These are phyloP conservation scores for Euphorbia lathyris DNA, from an alignment of 345 rosid genomes.

Conservation along the genomic window DNA sequence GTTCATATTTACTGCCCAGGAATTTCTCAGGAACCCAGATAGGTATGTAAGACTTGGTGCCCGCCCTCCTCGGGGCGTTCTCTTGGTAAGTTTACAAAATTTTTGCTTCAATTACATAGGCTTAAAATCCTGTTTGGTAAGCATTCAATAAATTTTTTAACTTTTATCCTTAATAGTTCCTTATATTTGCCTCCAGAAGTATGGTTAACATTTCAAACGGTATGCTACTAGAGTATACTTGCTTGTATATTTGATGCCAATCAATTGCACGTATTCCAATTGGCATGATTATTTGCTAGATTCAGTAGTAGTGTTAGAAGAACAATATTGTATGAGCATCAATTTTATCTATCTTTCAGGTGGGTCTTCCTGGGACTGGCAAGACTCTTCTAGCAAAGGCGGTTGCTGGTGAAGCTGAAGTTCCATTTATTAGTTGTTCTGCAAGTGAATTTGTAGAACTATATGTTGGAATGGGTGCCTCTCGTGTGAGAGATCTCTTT, in stretches of 20 bases:
- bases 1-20: constrained; percentile 46
- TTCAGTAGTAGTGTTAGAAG: constrained; percentile 1
- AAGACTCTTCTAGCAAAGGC: constrained; percentile 97
- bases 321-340: constrained; percentile 5
- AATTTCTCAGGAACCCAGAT: constrained; percentile 93
- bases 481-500: constrained; percentile 95
- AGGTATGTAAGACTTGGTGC: constrained; percentile 81
- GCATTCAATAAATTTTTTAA: background rate
- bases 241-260: background rate
- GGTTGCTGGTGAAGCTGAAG: constrained; percentile 96
- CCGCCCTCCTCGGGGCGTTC: constrained; percentile 97
- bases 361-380: constrained; percentile 98
- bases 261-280: background rate
- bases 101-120: background rate
- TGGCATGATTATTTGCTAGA: constrained; percentile 12
- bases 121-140: background rate
- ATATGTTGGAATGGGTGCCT: constrained; percentile 99
- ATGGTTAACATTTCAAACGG: background rate
- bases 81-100: constrained; percentile 57
- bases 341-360: constrained; percentile 44
- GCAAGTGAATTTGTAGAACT: constrained; percentile 96
- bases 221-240: background rate
- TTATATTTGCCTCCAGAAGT: background rate
- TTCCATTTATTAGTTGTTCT: constrained; percentile 92
- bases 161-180: too few species aligned